Percentiles rank a stretch among this genome's conserved stretches.
Conservation (phyloP, 495 filamentous ascomycete genomes). For the Xylaria flabelliformis region DNA sequence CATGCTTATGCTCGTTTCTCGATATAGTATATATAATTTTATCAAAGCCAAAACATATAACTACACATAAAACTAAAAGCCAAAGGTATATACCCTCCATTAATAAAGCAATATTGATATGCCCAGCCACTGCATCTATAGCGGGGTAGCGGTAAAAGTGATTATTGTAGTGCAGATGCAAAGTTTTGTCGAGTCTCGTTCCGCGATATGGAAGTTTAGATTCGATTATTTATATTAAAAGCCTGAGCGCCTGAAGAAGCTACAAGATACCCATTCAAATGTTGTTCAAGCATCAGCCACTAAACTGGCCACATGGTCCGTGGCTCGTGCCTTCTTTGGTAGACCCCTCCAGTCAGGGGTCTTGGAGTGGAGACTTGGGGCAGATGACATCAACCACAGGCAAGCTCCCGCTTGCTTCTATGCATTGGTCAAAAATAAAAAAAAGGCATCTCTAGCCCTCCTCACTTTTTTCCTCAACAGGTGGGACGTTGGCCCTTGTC, state of each 20-base stretch:
- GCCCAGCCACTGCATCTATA: background rate
- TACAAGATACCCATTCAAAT: no score
- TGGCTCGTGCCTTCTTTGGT: slow-evolving; percentile 17
- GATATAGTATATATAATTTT: no score
- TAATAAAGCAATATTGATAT: background rate
- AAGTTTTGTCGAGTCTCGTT: background rate
- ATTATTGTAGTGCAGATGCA: background rate
- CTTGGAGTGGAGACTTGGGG: background rate
- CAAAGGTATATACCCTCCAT: background rate
- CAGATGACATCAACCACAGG: slow-evolving; percentile 26
- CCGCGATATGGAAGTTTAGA: background rate
- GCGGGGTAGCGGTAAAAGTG: background rate
- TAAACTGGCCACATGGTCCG: slow-evolving; percentile 12
- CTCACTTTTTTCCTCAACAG: background rate
- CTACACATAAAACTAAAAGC: background rate
- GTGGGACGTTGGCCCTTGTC: background rate
- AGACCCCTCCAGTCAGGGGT: background rate
- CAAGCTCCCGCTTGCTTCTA: background rate
- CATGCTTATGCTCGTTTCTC: no score
- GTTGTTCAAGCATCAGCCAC: background rate
- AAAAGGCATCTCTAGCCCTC: slow-evolving; percentile 1
- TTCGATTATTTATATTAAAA: background rate
- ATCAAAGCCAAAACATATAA: no score
- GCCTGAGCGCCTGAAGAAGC: no score
- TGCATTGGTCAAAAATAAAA: slow-evolving; percentile 1